Base-by-base conservation (phyloP, 2,329 filamentous ascomycete species). In the Arthroderma uncinatum region DNA sequence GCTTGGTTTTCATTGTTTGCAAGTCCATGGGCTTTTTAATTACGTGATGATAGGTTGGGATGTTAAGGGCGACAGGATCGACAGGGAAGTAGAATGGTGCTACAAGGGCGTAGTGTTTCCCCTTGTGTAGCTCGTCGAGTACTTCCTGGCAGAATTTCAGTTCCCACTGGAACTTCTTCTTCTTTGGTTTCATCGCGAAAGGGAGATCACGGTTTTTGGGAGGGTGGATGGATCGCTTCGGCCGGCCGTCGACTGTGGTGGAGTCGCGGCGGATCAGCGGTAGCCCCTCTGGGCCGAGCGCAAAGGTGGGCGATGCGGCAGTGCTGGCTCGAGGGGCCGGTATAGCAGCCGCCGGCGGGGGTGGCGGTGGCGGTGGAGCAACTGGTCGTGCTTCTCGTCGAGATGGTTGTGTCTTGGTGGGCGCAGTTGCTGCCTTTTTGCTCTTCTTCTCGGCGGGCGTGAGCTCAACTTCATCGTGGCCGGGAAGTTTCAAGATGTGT, bases 1-100 rank as follows among this genome's bases (percentile, higher is more conserved):
- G 78, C 72, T 94, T 94, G 42, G 79, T 78, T 36, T 81, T 78
- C 67, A 95, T 86, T n/a, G 89, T 95, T 14, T 80, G 78, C 53
- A 96, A 78, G 70, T 98, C 92, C 92, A 97, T 98, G 0, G 93
- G 93, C 69, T 91, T 89, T 77, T 95, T 97, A 74, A 98, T 90
- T 60, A 97, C 78, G 66, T 86, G 89, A 70, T 93, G 89, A 69
- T 98, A 98, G 23, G 86, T 85, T 0, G 93, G 93, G 59, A 97
- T 96, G 68, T 92, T 90, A 56, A 97, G 76, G 0, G 91, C 92
- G 36, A 97, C 91, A 0, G 93, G 90, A 68, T 98, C 93, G 19
- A 98, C 93, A 0, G 93, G 87, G 6, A 81, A 75, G 65, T 89
- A 75, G 74, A 98, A 98, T 59, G 87, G 85, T 57, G 79, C 79